Conservation (phyloP, 495 filamentous ascomycete genomes). For the Delitschia confertaspora region DNA sequence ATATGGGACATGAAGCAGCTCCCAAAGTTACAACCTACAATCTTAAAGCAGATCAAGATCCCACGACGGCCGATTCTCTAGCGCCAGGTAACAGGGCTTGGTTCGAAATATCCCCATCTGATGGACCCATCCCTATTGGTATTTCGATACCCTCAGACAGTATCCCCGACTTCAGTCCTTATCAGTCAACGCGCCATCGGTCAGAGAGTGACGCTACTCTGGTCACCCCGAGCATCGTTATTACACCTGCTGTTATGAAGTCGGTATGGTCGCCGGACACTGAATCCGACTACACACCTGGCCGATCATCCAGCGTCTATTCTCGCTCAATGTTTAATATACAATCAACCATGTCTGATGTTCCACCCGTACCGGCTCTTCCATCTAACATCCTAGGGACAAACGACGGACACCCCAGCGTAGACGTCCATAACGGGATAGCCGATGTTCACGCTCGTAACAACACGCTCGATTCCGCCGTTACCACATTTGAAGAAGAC, state of each 20-base stretch:
- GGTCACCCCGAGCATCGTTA: conserved; percentile 51
- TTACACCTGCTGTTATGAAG: conserved; percentile 57
- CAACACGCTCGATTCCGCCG: conserved; percentile 23
- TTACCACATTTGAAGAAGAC: conserved; percentile 31
- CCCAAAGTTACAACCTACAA: too few species aligned
- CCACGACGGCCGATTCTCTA: conserved; percentile 11
- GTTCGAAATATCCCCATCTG: conserved; percentile 60
- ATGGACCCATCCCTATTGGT: conserved; percentile 71
- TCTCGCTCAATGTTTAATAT: conserved; percentile 48
- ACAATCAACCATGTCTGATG: conserved; percentile 29
- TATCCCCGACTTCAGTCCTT: conserved; percentile 36
- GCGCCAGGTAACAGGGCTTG: conserved; percentile 11
- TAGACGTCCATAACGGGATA: background rate
- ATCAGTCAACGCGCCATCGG: conserved; percentile 17
- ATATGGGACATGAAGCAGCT: too few species aligned
- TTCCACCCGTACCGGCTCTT: conserved; percentile 57
- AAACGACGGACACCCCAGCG: background rate
- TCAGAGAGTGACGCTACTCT: conserved; percentile 26
- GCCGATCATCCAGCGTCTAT: conserved; percentile 58
- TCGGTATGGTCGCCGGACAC: conserved; percentile 52
- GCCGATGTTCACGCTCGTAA: conserved; percentile 10
- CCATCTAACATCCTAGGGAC: conserved; percentile 38
- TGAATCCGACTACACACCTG: conserved; percentile 29
- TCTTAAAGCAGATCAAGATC: conserved; percentile 1
- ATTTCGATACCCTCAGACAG: conserved; percentile 58